Evolutionary conservation across 345 rosid species (phyloP), one percentile per base, ranked within the genome.

Genomic region (Eucalyptus erythrocorys): DNA sequence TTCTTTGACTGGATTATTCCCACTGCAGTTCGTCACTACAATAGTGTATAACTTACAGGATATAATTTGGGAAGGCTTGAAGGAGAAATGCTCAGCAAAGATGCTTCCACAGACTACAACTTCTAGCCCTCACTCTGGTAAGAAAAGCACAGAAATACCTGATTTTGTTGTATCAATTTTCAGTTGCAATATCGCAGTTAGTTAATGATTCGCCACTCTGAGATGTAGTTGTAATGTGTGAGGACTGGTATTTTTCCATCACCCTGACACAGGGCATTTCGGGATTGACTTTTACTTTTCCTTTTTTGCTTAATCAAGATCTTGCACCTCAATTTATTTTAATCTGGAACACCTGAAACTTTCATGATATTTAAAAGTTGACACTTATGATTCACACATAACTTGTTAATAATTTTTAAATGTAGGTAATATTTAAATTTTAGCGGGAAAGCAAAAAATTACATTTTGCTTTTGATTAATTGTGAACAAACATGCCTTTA

Each of bases 71-170:
- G 91, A 89, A 91, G 98, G 93, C 89, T 94, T 96, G 87, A 87
- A 89, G 43, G 93, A 95, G 93, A 92, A 71, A 48, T 96, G 97
- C 87, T 90, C 94, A 8, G 99, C 96, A 13, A 96, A 93, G 95
- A 92, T 96, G 94, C 88, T 95, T 64, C 95, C 91, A 57, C 88
- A 42, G 51, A 92, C 94, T 91, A 89, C 94, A 87, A 87, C 57
- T 91, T 91, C 93, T 61, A 92, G 91, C 87, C 94, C 95, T 82
- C 91, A 93, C 88, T 92, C 59, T 92, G 99, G 99, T 95, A 95
- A 87, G 90, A 14, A 66, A 45, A 81, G n/a, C 59, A 76, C 47
- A 76, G 27, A 76, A 40, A 76, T 76, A 76, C 47, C 47, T 76
- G 84, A 76, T 40, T 71, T 71, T 40, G 84, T 76, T 76, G 47